phyloP scores from a whole-genome alignment of 1,139 yeast species.

The Kluyveromyces sp. region DNA sequence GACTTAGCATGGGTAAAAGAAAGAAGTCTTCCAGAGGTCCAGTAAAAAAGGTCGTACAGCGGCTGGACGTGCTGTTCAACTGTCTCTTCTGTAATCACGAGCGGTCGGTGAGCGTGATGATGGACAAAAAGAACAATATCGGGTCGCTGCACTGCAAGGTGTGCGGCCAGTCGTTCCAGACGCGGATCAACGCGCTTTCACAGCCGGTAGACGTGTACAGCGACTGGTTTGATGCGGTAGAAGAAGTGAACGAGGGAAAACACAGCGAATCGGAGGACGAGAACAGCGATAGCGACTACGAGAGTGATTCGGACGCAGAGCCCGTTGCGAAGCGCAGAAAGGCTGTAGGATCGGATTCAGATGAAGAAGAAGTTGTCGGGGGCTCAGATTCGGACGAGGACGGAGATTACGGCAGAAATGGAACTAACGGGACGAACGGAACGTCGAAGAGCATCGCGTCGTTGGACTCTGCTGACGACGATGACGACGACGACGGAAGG shows the following conservation, averaged over 20 bases:
- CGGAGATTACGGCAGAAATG: conserved; percentile 22
- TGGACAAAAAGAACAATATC: conserved; percentile 80
- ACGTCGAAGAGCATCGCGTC: background rate
- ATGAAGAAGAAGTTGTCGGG: conserved; percentile 32
- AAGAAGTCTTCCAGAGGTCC: conserved; percentile 86
- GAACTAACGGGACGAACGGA: conserved; percentile 21
- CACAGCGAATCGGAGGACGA: conserved; percentile 32
- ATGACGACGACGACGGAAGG: conserved; percentile 24
- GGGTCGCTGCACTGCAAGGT: conserved; percentile 87
- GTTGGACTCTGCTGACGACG: background rate
- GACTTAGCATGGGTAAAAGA: conserved; percentile 77
- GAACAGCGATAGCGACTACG: conserved; percentile 30
- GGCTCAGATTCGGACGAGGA: conserved; percentile 20
- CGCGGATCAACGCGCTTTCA: conserved; percentile 61
- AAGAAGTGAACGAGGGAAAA: conserved; percentile 77
- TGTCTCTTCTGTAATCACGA: conserved; percentile 96
- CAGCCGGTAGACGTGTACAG: conserved; percentile 89
- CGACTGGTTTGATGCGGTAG: conserved; percentile 99
- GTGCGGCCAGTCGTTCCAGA: conserved; percentile 91
- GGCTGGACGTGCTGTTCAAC: conserved; percentile 77
- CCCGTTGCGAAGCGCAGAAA: conserved; percentile 14
- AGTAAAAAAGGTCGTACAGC: conserved; percentile 68
- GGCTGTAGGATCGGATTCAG: conserved; percentile 31
- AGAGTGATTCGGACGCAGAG: conserved; percentile 25
- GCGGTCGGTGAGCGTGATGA: conserved; percentile 76